Evolutionary conservation across 306 rosid genomes (phyloP), one percentile per base, ranked within the genome.

Genomic region (Sicyos edulis): DNA sequence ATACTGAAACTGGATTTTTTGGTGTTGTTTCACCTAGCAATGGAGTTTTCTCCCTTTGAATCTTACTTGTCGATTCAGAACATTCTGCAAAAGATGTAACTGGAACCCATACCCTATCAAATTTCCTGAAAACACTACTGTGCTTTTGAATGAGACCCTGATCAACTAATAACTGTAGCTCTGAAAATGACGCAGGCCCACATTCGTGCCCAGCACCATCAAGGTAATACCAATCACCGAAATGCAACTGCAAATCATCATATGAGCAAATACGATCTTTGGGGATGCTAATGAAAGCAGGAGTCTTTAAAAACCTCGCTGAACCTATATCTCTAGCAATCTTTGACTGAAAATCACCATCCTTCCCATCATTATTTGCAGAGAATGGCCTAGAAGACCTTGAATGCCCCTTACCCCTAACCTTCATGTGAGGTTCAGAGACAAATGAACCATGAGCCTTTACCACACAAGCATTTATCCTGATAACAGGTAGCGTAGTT

Each of bases 141-240:
- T 84, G 75, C 61, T 81, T 88, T 74, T 80, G 87, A 56, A 95
- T 82, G 78, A 82, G 65, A 55, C 92, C 97, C 78, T 76, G 86
- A 82, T 95, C 95, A n/a, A 83, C 96, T 55, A 87, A 81, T 80
- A 71, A 82, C 81, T 91, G 92, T 70, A 95, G 88, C 82, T 95
- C 95, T 42, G 86, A 76, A 85, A 86, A 87, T 32, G 96, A 85
- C 47, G 85, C 88, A 72, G 99, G 99, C 53, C 99, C 99, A 72
- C 77, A 92, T 80, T 87, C 97, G 67, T 88, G 97, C 69, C 99
- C 99, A 81, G 92, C 87, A 78, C 95, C 99, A 91, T 95, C 97
- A 79, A 89, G 87, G 80, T 95, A 95, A 83, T 82, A 95, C 99
- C 99, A 95, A 75, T 89, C 90, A 79, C 99, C 97, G 76, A 83